These are phyloP conservation scores for Dactylellina haptotyla DNA, from an alignment of 2,329 filamentous ascomycete species.

Conservation along the genomic window DNA sequence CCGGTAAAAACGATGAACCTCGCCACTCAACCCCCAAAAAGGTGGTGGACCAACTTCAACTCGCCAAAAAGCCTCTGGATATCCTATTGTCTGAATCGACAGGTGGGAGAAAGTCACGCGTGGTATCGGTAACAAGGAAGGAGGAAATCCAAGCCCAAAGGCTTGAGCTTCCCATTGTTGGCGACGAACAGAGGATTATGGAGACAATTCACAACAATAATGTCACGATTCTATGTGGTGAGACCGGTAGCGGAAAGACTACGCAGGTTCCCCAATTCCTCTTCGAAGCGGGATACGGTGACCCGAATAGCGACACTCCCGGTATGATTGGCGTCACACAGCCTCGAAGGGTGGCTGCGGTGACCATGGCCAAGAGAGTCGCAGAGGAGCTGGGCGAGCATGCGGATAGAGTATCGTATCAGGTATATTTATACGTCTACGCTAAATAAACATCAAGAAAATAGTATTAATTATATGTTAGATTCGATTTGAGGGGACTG, in stretches of 20 bases:
- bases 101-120: constrained; percentile 23
- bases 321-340: constrained; percentile 97
- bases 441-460: neutral
- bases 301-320: constrained; percentile 78
- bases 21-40: constrained; percentile 20
- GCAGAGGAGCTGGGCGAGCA: constrained; percentile 82
- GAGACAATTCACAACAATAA: constrained; percentile 94
- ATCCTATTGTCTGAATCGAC: constrained; percentile 35
- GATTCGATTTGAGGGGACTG: constrained; percentile 91
- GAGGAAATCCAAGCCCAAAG: constrained; percentile 81
- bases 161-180: constrained; percentile 84
- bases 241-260: constrained; percentile 96
- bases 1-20: constrained; percentile 33
- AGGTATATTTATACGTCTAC: constrained; percentile 30
- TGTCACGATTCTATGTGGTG: constrained; percentile 89
- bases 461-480: constrained; percentile 59
- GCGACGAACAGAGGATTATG: constrained; percentile 97
- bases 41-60: constrained; percentile 9
- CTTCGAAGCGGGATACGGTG: constrained; percentile 91
- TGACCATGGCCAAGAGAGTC: constrained; percentile 95
- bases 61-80: constrained; percentile 34
- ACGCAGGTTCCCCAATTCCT: constrained; percentile 97
- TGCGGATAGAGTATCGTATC: constrained; percentile 83
- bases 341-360: constrained; percentile 90
- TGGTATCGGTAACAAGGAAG: constrained; percentile 64